A percentile compares a stretch with the other conserved stretches of the same genome.
These are phyloP conservation scores for Oryza australiensis DNA, from an alignment of 176 grass and related monocot species.

Conservation along the genomic window DNA sequence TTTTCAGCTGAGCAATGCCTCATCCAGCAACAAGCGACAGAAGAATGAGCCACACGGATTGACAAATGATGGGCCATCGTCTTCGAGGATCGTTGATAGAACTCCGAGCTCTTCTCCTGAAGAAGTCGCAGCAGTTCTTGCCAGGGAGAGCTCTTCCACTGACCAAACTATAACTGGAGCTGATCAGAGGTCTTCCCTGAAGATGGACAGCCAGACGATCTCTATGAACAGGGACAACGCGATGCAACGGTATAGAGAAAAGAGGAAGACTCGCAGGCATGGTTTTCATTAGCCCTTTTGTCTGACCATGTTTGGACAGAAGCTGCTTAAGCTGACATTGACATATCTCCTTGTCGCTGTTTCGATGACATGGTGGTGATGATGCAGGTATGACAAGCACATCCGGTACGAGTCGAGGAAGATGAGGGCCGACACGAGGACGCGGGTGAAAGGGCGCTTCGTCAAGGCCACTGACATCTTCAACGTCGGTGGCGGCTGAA, in stretches of 20 bases:
- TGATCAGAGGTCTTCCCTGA: background rate
- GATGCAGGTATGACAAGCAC: conserved; percentile 57
- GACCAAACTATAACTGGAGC: conserved; percentile 14
- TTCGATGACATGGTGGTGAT: background rate
- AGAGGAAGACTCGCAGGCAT: conserved; percentile 56
- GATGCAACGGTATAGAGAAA: conserved; percentile 65
- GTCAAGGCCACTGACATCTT: conserved; percentile 34
- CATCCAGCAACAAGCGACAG: conserved; percentile 29
- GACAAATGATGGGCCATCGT: conserved; percentile 27
- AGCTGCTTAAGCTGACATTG: background rate
- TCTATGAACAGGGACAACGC: conserved; percentile 52
- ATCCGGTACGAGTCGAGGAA: conserved; percentile 62
- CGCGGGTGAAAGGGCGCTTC: conserved; percentile 53
- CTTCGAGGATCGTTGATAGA: conserved; percentile 8
- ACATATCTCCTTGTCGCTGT: background rate
- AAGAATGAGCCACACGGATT: conserved; percentile 19
- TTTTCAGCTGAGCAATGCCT: conserved; percentile 39
- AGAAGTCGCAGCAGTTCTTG: conserved; percentile 6
- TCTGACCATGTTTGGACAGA: background rate
- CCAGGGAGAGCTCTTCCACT: conserved; percentile 39
- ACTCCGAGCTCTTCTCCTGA: conserved; percentile 10
- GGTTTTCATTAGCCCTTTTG: background rate
- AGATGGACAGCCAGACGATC: conserved; percentile 28
- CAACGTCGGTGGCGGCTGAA: conserved; percentile 10
- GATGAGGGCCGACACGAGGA: conserved; percentile 56